A percentile compares a stretch with the other conserved stretches of the same genome.
Evolutionary conservation across 2,329 filamentous ascomycete species (phyloP).

Genomic region (Ophiostoma fasciatum): DNA sequence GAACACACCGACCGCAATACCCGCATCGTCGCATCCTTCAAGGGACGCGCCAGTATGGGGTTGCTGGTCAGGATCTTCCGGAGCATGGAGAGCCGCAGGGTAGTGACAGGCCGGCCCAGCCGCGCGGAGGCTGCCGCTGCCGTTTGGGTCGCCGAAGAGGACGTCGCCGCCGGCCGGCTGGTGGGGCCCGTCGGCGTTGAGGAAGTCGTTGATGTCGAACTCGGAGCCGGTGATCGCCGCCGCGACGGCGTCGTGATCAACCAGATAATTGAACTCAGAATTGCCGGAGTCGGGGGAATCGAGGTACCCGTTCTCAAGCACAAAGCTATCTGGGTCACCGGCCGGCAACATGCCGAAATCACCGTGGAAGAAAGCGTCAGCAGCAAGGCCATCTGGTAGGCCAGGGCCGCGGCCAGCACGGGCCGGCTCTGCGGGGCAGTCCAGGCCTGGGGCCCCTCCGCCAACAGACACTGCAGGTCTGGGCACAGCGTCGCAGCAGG

Average conservation of each 20-base stretch:
- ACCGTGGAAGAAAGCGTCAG: slow-evolving; percentile 54
- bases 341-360: slow-evolving; percentile 52
- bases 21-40: slow-evolving; percentile 59
- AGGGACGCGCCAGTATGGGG: slow-evolving; percentile 59
- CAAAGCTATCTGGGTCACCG: slow-evolving; percentile 59
- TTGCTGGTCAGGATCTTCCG: slow-evolving; percentile 56
- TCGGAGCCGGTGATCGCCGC: slow-evolving; percentile 18
- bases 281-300: slow-evolving; percentile 53
- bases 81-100: slow-evolving; percentile 45
- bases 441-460: slow-evolving; percentile 38
- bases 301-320: slow-evolving; percentile 64
- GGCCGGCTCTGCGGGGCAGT: slow-evolving; percentile 27
- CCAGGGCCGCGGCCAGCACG: slow-evolving; percentile 26
- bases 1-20: slow-evolving; percentile 53
- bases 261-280: slow-evolving; percentile 54
- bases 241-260: slow-evolving; percentile 40
- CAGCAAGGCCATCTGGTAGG: slow-evolving; percentile 42
- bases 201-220: slow-evolving; percentile 39
- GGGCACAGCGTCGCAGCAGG: slow-evolving; percentile 98
- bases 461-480: slow-evolving; percentile 99
- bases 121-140: slow-evolving; percentile 25
- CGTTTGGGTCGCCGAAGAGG: slow-evolving; percentile 26
- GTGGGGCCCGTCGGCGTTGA: slow-evolving; percentile 34
- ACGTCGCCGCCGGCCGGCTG: slow-evolving; percentile 25
- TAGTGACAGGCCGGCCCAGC: slow-evolving; percentile 38